Evolutionary conservation across 1,139 yeast species (phyloP), one percentile per base, ranked within the genome.

Genomic region (Geotrichum citri-aurantii): DNA sequence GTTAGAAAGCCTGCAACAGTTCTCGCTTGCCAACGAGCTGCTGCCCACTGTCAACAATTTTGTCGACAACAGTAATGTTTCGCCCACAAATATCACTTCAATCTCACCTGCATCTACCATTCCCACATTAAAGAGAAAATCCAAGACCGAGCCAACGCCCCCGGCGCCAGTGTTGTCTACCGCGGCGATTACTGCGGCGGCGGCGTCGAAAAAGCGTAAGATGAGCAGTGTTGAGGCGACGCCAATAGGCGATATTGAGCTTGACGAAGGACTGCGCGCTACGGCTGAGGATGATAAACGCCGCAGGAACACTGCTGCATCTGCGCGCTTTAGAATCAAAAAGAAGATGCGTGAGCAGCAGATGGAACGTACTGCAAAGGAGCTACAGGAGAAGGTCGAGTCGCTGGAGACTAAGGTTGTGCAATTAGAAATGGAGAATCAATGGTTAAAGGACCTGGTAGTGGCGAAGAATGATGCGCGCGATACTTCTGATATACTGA

Each of bases 341-440:
- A 88, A 86, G 79, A 89, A 88, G 76, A 67, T 84, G 71, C 85
- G 88, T 69, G 96, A 89, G 71, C 89, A 85, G 70, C 92, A 88
- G 70, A 83, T 89, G 85, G 96, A 89, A 72, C 77, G 78, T 50
- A 81, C 81, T 59, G 78, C 88, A 21, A 77, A 78, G 65, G 84
- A 82, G 59, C 77, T 90, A 62, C 81, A 81, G 64, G 88, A 86
- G 44, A 71, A 81, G 65, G 83, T 88, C 27, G 77, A 77, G 56
- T 75, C 75, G 40, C 78, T 88, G 64, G 93, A 88, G 68, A 73
- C 78, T 61, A 83, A 84, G 65, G 79, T 83, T 52, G 78, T 78
- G 69, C 88, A 88, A 71, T 71, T 86, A 64, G 95, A 89, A 72
- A 84, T 87, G 86, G 97, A 89, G 73, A 89, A 89, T 76, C 82